A percentile compares a stretch with the other conserved stretches of the same genome.
These are phyloP conservation scores for Phylloporus scabripes DNA, from an alignment of 768 basidiomycete species.

Conservation along the genomic window DNA sequence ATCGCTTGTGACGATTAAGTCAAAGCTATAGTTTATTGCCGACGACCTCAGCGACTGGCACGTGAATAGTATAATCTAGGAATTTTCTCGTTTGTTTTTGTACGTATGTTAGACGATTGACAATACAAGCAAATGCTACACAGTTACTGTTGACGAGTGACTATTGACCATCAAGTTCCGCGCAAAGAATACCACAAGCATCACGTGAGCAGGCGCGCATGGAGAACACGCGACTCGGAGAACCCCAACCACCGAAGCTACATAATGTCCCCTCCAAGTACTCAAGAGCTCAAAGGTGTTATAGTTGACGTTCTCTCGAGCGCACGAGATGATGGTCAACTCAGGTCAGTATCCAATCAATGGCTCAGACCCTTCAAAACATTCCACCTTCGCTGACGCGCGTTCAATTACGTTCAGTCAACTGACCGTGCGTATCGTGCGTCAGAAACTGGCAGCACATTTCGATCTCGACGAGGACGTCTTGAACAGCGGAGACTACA, in stretches of 20 bases:
- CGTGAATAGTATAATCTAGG: not conserved
- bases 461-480: slow-evolving; percentile 41
- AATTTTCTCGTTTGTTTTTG: not conserved
- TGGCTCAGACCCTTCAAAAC: not conserved
- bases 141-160: too few species aligned
- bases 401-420: slow-evolving; percentile 13
- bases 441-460: slow-evolving; percentile 43
- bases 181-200: too few species aligned
- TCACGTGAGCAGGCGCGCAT: slow-evolving; percentile 12
- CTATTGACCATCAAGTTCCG: too few species aligned
- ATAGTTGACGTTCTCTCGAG: slow-evolving; percentile 19
- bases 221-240: not conserved
- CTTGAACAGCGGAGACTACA: slow-evolving; percentile 43
- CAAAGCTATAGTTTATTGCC: slow-evolving; percentile 41
- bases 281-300: slow-evolving; percentile 12
- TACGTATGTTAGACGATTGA: not conserved
- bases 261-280: slow-evolving; percentile 14
- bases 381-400: not conserved
- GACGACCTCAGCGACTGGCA: not conserved
- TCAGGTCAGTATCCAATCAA: slow-evolving; percentile 10
- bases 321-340: slow-evolving; percentile 19
- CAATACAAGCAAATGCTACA: not conserved
- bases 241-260: not conserved
- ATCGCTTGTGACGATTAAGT: slow-evolving; percentile 36
- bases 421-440: slow-evolving; percentile 46